A percentile compares a stretch with the other conserved stretches of the same genome.
These are phyloP conservation scores for Crithidia bombi DNA, from an alignment of 208 protist genomes.

Conservation along the genomic window DNA sequence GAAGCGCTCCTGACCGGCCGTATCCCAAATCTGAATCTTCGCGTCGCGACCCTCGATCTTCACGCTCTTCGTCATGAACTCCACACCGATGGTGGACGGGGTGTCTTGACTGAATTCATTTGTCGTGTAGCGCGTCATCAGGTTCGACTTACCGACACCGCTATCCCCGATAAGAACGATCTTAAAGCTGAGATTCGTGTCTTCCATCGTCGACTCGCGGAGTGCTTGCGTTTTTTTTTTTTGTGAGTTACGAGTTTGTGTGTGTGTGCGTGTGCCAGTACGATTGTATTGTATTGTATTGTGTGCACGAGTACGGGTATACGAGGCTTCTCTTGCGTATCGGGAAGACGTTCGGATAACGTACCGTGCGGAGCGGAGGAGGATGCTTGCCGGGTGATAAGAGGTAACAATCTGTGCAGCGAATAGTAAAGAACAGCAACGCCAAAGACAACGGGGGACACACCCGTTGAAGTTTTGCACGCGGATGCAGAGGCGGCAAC, in stretches of 20 bases:
- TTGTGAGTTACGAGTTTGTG: background rate
- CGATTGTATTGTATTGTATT: background rate
- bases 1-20: slow-evolving; percentile 99
- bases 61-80: slow-evolving; percentile 94
- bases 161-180: slow-evolving; percentile 95
- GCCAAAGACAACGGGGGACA: no score
- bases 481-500: no score
- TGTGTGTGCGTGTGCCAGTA: background rate
- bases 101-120: slow-evolving; percentile 91
- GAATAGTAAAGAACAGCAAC: no score
- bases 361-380: no score
- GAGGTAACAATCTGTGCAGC: no score
- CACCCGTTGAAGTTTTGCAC: no score
- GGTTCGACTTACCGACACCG: slow-evolving; percentile 91
- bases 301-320: no score
- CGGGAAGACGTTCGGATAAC: no score
- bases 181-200: slow-evolving; percentile 92
- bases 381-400: no score
- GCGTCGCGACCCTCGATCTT: slow-evolving; percentile 95
- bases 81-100: slow-evolving; percentile 93
- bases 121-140: slow-evolving; percentile 89
- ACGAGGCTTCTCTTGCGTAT: no score
- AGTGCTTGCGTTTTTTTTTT: slow-evolving; percentile 31
- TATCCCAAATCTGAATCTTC: slow-evolving; percentile 99
- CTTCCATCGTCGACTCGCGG: no score